A percentile compares a stretch with the other conserved stretches of the same genome.
phyloP scores from a whole-genome alignment of 768 basidiomycete species.

The Leucocoprinus birnbaumii region DNA sequence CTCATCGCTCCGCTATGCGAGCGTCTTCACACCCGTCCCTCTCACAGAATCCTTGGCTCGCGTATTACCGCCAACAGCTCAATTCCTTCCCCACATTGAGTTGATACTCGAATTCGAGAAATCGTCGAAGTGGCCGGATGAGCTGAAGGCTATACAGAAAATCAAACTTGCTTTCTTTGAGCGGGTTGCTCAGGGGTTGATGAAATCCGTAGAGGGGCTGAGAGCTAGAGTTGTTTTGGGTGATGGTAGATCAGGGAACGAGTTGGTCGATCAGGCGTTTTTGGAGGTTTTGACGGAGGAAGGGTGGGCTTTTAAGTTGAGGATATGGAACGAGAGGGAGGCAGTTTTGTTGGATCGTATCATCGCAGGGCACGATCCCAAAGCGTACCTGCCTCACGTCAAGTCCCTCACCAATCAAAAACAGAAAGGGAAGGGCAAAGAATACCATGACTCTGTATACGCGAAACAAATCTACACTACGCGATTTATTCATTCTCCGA shows the following conservation, averaged over 20 bases:
- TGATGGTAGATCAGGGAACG: slow-evolving; percentile 38
- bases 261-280: slow-evolving; percentile 61
- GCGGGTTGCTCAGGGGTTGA: slow-evolving; percentile 65
- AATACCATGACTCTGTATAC: slow-evolving; percentile 52
- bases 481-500: slow-evolving; percentile 77
- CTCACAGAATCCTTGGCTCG: slow-evolving; percentile 51
- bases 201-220: slow-evolving; percentile 46
- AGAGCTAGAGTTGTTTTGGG: slow-evolving; percentile 59
- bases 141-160: slow-evolving; percentile 87
- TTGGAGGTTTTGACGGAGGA: slow-evolving; percentile 78
- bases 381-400: slow-evolving; percentile 36
- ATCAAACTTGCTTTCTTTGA: slow-evolving; percentile 93
- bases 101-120: slow-evolving; percentile 88
- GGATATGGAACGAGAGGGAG: slow-evolving; percentile 89
- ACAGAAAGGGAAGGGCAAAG: slow-evolving; percentile 37
- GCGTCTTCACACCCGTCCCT: slow-evolving; percentile 77
- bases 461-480: slow-evolving; percentile 59
- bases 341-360: slow-evolving; percentile 72
- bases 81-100: slow-evolving; percentile 68
- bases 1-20: slow-evolving; percentile 78
- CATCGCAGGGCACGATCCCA: slow-evolving; percentile 44
- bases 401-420: slow-evolving; percentile 31
- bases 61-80: slow-evolving; percentile 54
- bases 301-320: slow-evolving; percentile 85
- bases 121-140: slow-evolving; percentile 93